Conservation (phyloP, 768 basidiomycete genomes). For the Leccinum ochraceum region DNA sequence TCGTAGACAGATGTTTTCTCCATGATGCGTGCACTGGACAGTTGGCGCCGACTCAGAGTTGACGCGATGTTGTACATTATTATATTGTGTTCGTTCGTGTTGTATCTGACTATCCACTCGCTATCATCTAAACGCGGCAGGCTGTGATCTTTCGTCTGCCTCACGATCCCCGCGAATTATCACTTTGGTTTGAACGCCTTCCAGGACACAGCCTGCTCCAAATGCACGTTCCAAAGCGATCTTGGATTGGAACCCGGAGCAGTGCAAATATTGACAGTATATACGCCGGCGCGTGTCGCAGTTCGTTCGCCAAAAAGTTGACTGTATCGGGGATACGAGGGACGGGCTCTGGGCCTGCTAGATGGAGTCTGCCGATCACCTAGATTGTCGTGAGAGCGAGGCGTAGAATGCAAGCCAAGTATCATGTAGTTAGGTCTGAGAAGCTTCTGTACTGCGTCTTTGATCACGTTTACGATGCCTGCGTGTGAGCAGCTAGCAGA, state of each 20-base stretch:
- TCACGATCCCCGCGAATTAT: slow-evolving; percentile 51
- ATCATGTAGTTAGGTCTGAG: slow-evolving; percentile 78
- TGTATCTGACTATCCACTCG: background rate
- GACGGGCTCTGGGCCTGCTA: slow-evolving; percentile 68
- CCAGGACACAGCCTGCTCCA: slow-evolving; percentile 58
- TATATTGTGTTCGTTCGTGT: background rate
- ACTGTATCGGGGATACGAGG: slow-evolving; percentile 70
- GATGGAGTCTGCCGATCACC: slow-evolving; percentile 82
- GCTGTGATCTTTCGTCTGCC: slow-evolving; percentile 36
- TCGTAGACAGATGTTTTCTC: slow-evolving; percentile 44
- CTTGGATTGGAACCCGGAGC: slow-evolving; percentile 78
- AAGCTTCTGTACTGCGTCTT: slow-evolving; percentile 63
- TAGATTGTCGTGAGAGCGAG: slow-evolving; percentile 24
- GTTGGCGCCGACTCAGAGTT: background rate
- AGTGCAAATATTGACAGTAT: slow-evolving; percentile 76
- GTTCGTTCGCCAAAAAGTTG: slow-evolving; percentile 60
- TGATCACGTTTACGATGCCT: slow-evolving; percentile 82
- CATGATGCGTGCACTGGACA: slow-evolving; percentile 24
- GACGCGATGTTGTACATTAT: slow-evolving; percentile 6
- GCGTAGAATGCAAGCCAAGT: background rate
- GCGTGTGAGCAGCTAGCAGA: slow-evolving; percentile 65
- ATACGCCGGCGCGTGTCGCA: slow-evolving; percentile 56
- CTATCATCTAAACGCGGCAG: slow-evolving; percentile 18
- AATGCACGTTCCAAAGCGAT: slow-evolving; percentile 52
- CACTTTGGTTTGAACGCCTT: slow-evolving; percentile 69